Evolutionary conservation across 2,329 filamentous ascomycete genomes (phyloP), one percentile per base, ranked within the genome.

Genomic region (Tolypocladium endophyticum): DNA sequence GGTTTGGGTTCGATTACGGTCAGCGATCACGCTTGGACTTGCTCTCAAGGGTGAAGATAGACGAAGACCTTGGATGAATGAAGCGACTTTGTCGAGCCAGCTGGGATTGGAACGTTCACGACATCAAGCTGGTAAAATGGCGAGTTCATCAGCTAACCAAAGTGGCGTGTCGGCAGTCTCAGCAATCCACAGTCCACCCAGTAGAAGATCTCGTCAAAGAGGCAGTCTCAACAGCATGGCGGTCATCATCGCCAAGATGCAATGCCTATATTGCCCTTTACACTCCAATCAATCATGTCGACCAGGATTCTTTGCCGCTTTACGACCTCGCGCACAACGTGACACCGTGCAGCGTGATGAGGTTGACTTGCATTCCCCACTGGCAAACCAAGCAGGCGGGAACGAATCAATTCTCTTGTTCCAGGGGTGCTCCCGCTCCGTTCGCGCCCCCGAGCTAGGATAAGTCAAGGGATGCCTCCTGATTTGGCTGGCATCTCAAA

Each of bases 401-500:
- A 60, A 60, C 59, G 59, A 60, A 60, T 60, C 56, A 57, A 39
- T 38, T 58, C 38, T 41, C 59, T 25, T 18, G 36, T 30, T 50
- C 11, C 45, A n/a, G 50, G 50, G 38, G 38, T 43, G 50, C n/a
- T 20, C 20, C 53, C 50, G 38, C 36, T 39, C 25, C 41, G n/a
- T 36, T 35, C 47, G 38, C 35, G 57, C 43, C 38, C 25, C 16
- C 20, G 9, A 35, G 30, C 23, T 47, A 35, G 28, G 33, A 23
- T 28, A 18, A 4, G 4, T 25, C 33, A 16, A 56, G 35, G 35
- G 25, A 14, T 11, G 35, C 39, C 36, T 56, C 25, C 35, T 18
- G 23, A 41, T 41, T 9, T 56, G 54, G 36, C 36, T 56, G 36
- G 18, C 16, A 28, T 7, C 38, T 25, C 54, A n/a, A 56, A 56